Evolutionary conservation across 2,329 filamentous ascomycete species (phyloP).

Genomic region (Cladosporium sp.): DNA sequence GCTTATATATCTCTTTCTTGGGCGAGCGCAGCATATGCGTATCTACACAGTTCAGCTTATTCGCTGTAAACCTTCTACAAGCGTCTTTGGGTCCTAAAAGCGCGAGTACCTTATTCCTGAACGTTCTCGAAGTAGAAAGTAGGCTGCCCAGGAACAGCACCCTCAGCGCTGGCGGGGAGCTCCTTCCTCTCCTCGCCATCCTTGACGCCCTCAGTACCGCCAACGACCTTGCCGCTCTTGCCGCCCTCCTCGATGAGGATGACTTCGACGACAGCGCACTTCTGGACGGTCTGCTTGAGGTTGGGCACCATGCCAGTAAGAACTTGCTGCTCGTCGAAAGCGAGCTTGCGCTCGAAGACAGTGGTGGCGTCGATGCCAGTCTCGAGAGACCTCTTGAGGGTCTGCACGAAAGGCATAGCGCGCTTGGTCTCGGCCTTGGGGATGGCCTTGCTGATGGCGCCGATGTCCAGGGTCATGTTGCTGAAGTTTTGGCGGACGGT

Average conservation of each 20-base stretch:
- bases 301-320: slow-evolving; percentile 73
- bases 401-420: slow-evolving; percentile 94
- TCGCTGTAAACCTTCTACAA: neutral
- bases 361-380: slow-evolving; percentile 53
- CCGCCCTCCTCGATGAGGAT: slow-evolving; percentile 67
- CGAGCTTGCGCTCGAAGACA: slow-evolving; percentile 78
- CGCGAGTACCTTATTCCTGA: neutral
- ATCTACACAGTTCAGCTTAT: neutral
- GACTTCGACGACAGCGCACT: slow-evolving; percentile 66
- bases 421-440: slow-evolving; percentile 93
- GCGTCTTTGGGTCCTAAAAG: too few relatives aligned
- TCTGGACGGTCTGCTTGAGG: slow-evolving; percentile 69
- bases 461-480: slow-evolving; percentile 66
- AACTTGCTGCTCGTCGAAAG: slow-evolving; percentile 77
- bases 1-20: neutral
- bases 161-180: slow-evolving; percentile 60
- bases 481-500: slow-evolving; percentile 70
- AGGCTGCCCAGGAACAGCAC: slow-evolving; percentile 75
- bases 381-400: slow-evolving; percentile 76
- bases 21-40: neutral
- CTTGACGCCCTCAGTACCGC: slow-evolving; percentile 45
- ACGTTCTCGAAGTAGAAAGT: slow-evolving; percentile 81
- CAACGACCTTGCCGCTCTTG: slow-evolving; percentile 58
- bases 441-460: slow-evolving; percentile 71
- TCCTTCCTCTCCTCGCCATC: slow-evolving; percentile 56